Evolutionary conservation across 2,329 filamentous ascomycete genomes (phyloP).

Genomic region (Endothia cerciana): DNA sequence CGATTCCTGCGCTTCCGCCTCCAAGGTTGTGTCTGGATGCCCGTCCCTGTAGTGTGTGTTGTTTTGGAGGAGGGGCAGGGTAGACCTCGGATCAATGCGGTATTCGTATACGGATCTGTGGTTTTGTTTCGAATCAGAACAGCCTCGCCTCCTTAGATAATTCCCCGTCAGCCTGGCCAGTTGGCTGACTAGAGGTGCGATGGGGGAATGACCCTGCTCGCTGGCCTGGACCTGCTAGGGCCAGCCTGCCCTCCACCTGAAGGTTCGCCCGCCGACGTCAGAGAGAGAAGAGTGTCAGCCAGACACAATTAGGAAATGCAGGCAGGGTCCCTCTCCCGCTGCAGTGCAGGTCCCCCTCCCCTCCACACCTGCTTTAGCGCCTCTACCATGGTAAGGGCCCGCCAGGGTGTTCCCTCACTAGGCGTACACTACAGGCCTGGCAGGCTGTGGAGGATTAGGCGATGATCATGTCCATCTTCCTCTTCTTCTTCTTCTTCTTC

Average conservation of each 20-base stretch:
- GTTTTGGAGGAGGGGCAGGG: no score
- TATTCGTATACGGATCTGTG: background rate
- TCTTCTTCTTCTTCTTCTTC: no score
- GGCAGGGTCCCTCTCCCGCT: background rate
- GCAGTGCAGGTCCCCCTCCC: background rate
- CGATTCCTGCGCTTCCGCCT: background rate
- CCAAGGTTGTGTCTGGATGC: background rate
- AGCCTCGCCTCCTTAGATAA: background rate
- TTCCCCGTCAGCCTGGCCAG: background rate
- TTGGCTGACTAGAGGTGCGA: background rate
- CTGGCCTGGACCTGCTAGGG: background rate
- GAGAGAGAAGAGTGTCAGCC: background rate
- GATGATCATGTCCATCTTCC: no score
- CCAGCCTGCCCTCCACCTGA: background rate
- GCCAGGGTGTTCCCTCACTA: no score
- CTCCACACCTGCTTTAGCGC: background rate
- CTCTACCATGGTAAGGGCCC: background rate
- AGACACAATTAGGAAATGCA: background rate
- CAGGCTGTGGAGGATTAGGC: no score
- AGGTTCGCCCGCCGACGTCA: conserved; percentile 6
- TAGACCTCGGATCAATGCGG: background rate
- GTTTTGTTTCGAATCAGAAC: background rate
- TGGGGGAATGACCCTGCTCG: background rate
- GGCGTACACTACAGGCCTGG: no score
- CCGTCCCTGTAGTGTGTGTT: no score